A percentile compares a stretch with the other conserved stretches of the same genome.
Evolutionary conservation across 2,329 filamentous ascomycete species (phyloP).

Genomic region (Diaporthe citrichinensis): DNA sequence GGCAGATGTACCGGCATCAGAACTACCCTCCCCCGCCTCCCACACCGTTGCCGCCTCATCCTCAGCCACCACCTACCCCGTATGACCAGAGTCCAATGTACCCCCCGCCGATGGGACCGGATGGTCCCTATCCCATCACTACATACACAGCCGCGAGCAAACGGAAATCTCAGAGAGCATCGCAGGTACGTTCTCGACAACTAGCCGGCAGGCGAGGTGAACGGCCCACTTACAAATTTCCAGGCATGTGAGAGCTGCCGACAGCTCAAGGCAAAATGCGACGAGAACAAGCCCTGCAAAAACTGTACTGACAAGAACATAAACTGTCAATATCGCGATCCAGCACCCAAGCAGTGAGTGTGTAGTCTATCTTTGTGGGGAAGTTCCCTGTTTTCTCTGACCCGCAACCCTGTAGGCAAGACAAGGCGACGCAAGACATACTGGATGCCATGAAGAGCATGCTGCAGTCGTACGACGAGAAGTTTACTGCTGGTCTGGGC

Average conservation of each 20-base stretch:
- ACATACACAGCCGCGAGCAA: slow-evolving; percentile 61
- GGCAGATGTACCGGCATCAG: slow-evolving; percentile 58
- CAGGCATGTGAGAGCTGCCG: slow-evolving; percentile 94
- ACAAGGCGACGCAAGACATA: slow-evolving; percentile 73
- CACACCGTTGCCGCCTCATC: slow-evolving; percentile 50
- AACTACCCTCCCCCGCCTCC: slow-evolving; percentile 59
- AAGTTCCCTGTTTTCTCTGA: neutral
- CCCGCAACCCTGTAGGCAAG: slow-evolving; percentile 57
- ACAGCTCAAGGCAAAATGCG: slow-evolving; percentile 90
- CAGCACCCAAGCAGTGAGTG: slow-evolving; percentile 89
- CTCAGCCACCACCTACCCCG: slow-evolving; percentile 52
- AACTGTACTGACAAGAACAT: slow-evolving; percentile 90
- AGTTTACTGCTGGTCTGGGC: slow-evolving; percentile 51
- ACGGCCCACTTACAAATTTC: neutral
- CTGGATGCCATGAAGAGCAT: slow-evolving; percentile 66
- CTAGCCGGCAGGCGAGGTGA: slow-evolving; percentile 22
- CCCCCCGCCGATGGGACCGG: slow-evolving; percentile 51
- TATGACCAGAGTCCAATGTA: slow-evolving; percentile 52
- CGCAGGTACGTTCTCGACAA: slow-evolving; percentile 64
- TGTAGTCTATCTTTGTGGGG: neutral
- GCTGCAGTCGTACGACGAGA: slow-evolving; percentile 46
- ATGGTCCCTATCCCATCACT: slow-evolving; percentile 57
- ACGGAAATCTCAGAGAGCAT: slow-evolving; percentile 75
- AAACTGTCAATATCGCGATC: slow-evolving; percentile 89
- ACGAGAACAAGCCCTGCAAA: slow-evolving; percentile 87